phyloP scores from a whole-genome alignment of 352 stramenopile genomes.

The Peronospora tabacina region DNA sequence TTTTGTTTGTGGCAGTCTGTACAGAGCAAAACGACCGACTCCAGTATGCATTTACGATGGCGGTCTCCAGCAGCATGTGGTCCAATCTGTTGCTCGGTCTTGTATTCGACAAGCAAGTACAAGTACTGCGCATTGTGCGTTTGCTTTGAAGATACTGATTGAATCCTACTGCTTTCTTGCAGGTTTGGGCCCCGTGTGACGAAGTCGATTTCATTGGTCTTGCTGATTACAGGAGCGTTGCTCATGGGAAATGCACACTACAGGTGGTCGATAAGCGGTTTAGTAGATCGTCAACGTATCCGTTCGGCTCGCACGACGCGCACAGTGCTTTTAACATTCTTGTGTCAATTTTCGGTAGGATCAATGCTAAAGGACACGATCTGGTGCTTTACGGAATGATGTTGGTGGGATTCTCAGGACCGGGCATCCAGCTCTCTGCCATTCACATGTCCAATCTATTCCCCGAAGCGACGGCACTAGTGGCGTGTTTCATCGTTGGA shows the following conservation, averaged over 20 bases:
- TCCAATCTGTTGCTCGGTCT: constrained; percentile 57
- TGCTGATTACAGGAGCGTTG: constrained; percentile 40
- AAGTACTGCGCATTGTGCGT: too few species aligned
- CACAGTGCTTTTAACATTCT: constrained; percentile 1
- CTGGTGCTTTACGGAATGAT: constrained; percentile 55
- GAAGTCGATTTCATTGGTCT: constrained; percentile 42
- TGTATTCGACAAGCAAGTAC: constrained; percentile 44
- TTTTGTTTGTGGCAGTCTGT: constrained; percentile 32
- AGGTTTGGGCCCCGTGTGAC: constrained; percentile 50
- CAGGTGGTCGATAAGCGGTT: constrained; percentile 12
- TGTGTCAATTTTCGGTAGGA: constrained; percentile 13
- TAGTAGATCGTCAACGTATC: neutral
- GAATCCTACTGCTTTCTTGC: neutral
- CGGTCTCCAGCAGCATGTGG: constrained; percentile 49
- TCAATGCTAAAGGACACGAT: constrained; percentile 26
- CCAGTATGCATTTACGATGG: constrained; percentile 57
- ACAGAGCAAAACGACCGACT: constrained; percentile 44
- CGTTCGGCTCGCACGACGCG: neutral
- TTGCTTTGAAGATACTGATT: constrained; percentile 3
- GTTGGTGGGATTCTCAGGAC: constrained; percentile 54
- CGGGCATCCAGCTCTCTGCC: constrained; percentile 53
- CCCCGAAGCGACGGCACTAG: constrained; percentile 51
- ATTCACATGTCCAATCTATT: constrained; percentile 78
- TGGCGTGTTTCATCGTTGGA: constrained; percentile 65
- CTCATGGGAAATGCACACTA: constrained; percentile 47